Base-by-base conservation (phyloP, 176 grass and related monocot species). In the Pharus latifolius region DNA sequence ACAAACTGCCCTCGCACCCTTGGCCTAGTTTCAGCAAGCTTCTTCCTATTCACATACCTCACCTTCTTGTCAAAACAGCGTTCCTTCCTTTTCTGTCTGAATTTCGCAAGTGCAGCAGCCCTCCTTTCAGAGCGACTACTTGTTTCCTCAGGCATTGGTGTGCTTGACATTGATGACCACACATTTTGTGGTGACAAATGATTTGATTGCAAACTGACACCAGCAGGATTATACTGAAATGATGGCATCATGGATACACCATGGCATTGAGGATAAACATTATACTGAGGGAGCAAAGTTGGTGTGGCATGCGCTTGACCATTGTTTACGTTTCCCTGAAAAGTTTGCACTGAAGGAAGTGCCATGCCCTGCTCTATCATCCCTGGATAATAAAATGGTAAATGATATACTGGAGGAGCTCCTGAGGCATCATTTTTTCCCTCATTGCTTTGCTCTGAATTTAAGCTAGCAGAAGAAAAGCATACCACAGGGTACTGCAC, bases 11-110 rank as follows among this genome's bases (percentile, higher is more conserved):
- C 95, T 63, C 87, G 76, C 27, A 98, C 79, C 56, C 90, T 90
- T 4, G 72, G 95, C 82, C 95, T 94, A 2, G 79, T 91, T 67
- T 98, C 87, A 44, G 95, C 95, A 58, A 94, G 78, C 60, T 75
- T 84, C 78, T 98, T 98, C 40, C 90, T 29, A 56, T 91, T 98
- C 40, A 81, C 74, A 74, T 98, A 98, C 49, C 95, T 91, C 63
- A 98, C 91, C 59, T 98, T 98, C 84, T 98, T 98, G 63, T 98
- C 87, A 63, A 98, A 98, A 60, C 95, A 94, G 10, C 87, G 85
- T 7, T 90, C 90, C 62, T 94, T 98, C 54, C 90, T 86, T 83
- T 98, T 98, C 65, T 69, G 84, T 72, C 90, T 91, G 70, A 94
- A 98, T 53, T 98, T 98, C n/a, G 91, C 84, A 48, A 98, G 85